Evolutionary conservation across 2,329 filamentous ascomycete species (phyloP), one percentile per base, ranked within the genome.

Genomic region (Amesomyces nigricolor): DNA sequence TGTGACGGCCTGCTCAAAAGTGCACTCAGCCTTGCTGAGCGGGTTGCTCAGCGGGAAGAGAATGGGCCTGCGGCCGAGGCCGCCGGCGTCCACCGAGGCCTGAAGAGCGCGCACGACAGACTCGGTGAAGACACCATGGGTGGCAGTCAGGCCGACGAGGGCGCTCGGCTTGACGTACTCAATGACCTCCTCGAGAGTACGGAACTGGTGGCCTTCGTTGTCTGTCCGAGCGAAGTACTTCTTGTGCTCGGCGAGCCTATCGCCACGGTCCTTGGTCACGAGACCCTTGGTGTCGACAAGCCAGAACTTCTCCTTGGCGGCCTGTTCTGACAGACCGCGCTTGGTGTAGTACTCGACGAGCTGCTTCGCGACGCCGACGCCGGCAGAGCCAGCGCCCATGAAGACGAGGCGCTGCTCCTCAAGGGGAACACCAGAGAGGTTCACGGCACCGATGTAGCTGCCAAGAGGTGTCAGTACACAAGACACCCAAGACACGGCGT

Each of bases 11-110:
- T 94, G 88, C 78, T 96, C 91, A 67, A 95, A 97, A 14, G 90
- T 96, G 77, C 94, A 97, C 76, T 99, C 94, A 8, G 92, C 95
- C 78, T 97, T 96, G 74, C 87, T 91, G 50, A 91, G 85, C 48
- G 94, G 94, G 77, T 99, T 97, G 73, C 89, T 95, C 43, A 99
- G 85, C 53, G 92, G 92, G 83, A 99, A 97, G 66, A 96, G 87
- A 68, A 95, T 92, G 59, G 94, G 91, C 61, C 83, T 79, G 60
- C 91, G 83, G 71, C 91, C 91, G 63, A 83, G 68, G 48, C 82
- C 82, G 48, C 81, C 79, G 38, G 78, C 74, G 61, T 86, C 81
- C 35, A 86, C 82, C 1, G 81, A 83, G 4, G 76, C 75, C 74
- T 85, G 85, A 59, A 86, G 75, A n/a, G 80, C 81, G 59, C 85